Base-by-base conservation (phyloP, 441 rosid genomes). In the Gossypium davidsonii region DNA sequence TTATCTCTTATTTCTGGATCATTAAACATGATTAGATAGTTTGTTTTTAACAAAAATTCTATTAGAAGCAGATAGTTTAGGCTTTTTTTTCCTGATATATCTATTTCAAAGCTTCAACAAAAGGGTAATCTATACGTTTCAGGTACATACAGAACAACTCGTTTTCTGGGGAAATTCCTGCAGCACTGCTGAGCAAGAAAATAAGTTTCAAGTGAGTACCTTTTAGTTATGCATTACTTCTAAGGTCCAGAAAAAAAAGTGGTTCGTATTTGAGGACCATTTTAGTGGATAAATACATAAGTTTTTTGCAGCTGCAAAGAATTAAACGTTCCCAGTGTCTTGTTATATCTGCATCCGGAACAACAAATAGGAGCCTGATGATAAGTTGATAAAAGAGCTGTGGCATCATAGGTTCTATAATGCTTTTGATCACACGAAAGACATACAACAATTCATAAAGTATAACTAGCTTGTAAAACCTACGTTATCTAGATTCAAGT, bases 81-180 rank as follows among this genome's bases (percentile, higher is more conserved):
- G 25, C 44, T 49, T 26, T 55, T 55, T 26, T 15, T 17, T 28
- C 71, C 15, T 67, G 72, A 28, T 28, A 9, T 28, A 67, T 25
- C 23, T 49, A 49, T 48, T 67, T 21, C 15, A 48, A 49, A 67
- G 72, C 25, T 48, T 76, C 37, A 11, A 20, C 67, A 64, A 70
- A 25, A 5, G 56, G 18, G 42, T 56, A 64, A 51, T 76, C 46
- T 58, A 34, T 62, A 52, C 70, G 18, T 81, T 82, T 74, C 91
- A 95, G 98, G 85, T 79, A 83, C 79, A 83, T 92, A 72, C 87
- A 89, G 78, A 89, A 91, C 87, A 95, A 95, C 84, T 86, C 90
- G 70, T 89, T 95, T 69, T 81, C 64, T 58, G 98, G 99, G 70
- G 83, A 75, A 61, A 79, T 95, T 79, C 99, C 97, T 67, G 72